Conservation (phyloP, 176 grass and related monocot genomes). For the Raddia distichophylla region DNA sequence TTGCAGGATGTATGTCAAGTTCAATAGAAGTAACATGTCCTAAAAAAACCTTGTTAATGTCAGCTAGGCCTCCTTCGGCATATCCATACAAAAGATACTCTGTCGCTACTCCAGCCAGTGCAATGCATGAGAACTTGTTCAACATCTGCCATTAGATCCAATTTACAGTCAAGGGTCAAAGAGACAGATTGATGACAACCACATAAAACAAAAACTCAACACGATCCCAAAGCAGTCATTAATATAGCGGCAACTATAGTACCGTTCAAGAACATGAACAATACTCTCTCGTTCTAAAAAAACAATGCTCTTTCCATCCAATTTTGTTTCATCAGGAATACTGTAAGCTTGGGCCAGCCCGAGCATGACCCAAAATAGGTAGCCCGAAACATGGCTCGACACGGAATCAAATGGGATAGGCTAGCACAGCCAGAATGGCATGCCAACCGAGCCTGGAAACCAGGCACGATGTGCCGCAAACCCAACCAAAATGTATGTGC, state of each 20-base stretch:
- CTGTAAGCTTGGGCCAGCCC: no score
- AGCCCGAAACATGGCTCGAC: no score
- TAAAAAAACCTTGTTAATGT: constrained; percentile 61
- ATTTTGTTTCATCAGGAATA: no score
- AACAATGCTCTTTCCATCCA: no score
- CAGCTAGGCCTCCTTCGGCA: constrained; percentile 70
- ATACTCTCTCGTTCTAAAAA: no score
- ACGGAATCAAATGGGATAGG: no score
- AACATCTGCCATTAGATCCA: constrained; percentile 57
- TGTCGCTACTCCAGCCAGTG: constrained; percentile 73
- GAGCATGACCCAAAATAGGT: no score
- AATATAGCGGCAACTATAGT: not conserved
- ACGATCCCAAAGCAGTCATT: not conserved
- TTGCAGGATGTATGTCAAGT: constrained; percentile 2
- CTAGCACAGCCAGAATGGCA: no score
- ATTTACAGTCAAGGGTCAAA: not conserved
- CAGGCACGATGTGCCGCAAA: no score
- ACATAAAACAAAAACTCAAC: not conserved
- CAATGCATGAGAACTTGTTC: constrained; percentile 86
- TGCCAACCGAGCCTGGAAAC: no score
- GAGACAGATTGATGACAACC: not conserved
- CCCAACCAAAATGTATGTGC: no score
- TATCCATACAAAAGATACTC: constrained; percentile 80
- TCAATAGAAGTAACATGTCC: constrained; percentile 9
- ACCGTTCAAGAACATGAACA: constrained; percentile 6